Evolutionary conservation across 176 grass and related monocot genomes (phyloP).

Genomic region (Zea luxurians): DNA sequence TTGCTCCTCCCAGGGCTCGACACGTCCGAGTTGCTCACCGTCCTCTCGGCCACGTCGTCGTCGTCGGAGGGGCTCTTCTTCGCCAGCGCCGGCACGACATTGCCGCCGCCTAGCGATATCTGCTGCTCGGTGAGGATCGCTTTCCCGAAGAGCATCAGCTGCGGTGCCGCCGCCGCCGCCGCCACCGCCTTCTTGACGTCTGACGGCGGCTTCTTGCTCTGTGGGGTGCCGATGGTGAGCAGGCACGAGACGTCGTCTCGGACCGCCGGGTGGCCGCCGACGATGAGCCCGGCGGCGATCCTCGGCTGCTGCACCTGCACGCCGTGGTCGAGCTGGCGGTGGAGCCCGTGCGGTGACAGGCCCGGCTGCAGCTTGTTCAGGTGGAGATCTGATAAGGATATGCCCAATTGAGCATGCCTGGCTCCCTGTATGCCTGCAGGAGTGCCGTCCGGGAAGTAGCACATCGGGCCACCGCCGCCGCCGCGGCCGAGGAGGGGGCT

Average conservation of each 20-base stretch:
- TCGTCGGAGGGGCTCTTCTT: slow-evolving; percentile 51
- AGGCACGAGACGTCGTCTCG: slow-evolving; percentile 80
- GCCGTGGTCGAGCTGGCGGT: slow-evolving; percentile 52
- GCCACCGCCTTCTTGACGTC: slow-evolving; percentile 53
- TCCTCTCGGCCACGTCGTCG: slow-evolving; percentile 35
- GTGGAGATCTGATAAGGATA: slow-evolving; percentile 80
- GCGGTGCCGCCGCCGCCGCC: neutral
- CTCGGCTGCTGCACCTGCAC: slow-evolving; percentile 38
- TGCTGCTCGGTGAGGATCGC: slow-evolving; percentile 87
- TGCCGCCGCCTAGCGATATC: slow-evolving; percentile 51
- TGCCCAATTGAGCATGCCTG: slow-evolving; percentile 99
- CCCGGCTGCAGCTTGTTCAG: slow-evolving; percentile 73
- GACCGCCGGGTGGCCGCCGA: slow-evolving; percentile 38
- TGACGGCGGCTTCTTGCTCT: slow-evolving; percentile 47
- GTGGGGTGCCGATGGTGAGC: slow-evolving; percentile 76
- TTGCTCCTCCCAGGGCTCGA: slow-evolving; percentile 46
- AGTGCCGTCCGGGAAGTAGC: slow-evolving; percentile 73
- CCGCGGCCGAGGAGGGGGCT: slow-evolving; percentile 53
- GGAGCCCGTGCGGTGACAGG: slow-evolving; percentile 52
- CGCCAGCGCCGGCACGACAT: slow-evolving; percentile 1
- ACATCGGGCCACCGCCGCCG: slow-evolving; percentile 47
- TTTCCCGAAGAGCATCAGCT: slow-evolving; percentile 88
- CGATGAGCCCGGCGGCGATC: slow-evolving; percentile 55
- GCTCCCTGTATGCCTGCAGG: slow-evolving; percentile 99
- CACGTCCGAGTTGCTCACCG: slow-evolving; percentile 42